phyloP scores from a whole-genome alignment of 202 grass and related monocot species.

The Zoysia matrella region DNA sequence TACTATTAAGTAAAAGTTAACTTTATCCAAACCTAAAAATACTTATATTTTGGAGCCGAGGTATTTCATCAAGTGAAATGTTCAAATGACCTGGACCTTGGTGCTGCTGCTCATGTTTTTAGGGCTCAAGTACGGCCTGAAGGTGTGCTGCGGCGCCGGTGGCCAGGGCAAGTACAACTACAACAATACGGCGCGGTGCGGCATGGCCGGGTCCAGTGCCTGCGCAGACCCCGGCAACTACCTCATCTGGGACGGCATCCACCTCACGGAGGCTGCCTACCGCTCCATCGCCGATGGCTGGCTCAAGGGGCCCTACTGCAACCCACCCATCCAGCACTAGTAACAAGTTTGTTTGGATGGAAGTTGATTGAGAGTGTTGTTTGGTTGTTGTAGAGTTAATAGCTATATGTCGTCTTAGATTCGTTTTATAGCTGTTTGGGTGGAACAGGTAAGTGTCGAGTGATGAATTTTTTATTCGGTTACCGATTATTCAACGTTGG shows the following conservation, averaged over 20 bases:
- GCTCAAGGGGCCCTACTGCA: conserved; percentile 80
- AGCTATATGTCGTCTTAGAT: no score
- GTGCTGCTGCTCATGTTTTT: neutral
- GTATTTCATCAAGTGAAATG: no score
- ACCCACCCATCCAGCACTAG: conserved; percentile 66
- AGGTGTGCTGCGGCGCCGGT: conserved; percentile 83
- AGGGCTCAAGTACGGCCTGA: conserved; percentile 63
- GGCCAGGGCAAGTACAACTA: conserved; percentile 83
- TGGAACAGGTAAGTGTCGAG: no score
- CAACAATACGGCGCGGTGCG: conserved; percentile 75
- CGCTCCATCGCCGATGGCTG: conserved; percentile 72
- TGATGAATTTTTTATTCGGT: no score
- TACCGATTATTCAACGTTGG: no score
- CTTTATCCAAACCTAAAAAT: no score
- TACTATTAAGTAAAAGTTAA: no score
- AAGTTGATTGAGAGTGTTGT: no score
- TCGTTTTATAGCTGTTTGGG: no score
- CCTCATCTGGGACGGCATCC: conserved; percentile 28
- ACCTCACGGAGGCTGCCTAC: conserved; percentile 85
- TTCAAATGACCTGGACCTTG: neutral
- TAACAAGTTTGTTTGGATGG: neutral
- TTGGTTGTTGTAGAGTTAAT: no score
- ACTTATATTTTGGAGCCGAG: no score
- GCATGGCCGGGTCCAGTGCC: conserved; percentile 58
- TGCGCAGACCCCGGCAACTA: conserved; percentile 61